Base-by-base conservation (phyloP, 257 asterid species). In the Misopates orontium region DNA sequence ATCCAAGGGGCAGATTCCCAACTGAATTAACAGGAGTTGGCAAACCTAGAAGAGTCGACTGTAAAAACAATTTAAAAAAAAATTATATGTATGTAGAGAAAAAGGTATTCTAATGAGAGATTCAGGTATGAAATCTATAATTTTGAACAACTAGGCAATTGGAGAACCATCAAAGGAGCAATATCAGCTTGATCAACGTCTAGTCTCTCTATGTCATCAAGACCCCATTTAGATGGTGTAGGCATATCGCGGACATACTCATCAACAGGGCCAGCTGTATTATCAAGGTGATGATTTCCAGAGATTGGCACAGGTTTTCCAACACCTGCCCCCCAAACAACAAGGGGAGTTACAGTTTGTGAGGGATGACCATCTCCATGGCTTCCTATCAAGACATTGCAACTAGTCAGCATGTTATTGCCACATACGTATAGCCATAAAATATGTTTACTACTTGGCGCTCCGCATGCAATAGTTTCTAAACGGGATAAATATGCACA, bases 341-440 rank as follows among this genome's bases (percentile, higher is more conserved):
- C 97, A n/a, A 93, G 95, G 40, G 99, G 97, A 62, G 99, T 93
- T 69, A 87, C 97, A 9, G 97, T 93, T 78, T 87, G 86, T 58
- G 99, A 69, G 17, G 97, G 97, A 79, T 93, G 97, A 66, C 99
- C 99, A 80, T 93, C 99, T 73, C 99, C 97, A 68, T 93, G 99
- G 71, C 97, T 93, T 69, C 99, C 97, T 93, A 71, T 73, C 71
- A 79, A 5, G 64, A 58, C 69, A 65, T 16, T 14, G 40, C 47
- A 59, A 19, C 69, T 47, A 60, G 42, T 71, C 74, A 75, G 71
- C 47, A 66, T 51, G 28, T 69, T 55, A 53, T 22, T 23, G 45
- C 54, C 11, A 69, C 25, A 53, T 21, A 44, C 48, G 16, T 7
- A 57, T 31, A 41, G 7, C 66, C 53, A 53, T 13, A 23, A 14